These are phyloP conservation scores for Tanozyma kutaoensis DNA, from an alignment of 805 yeast genomes.

Conservation along the genomic window DNA sequence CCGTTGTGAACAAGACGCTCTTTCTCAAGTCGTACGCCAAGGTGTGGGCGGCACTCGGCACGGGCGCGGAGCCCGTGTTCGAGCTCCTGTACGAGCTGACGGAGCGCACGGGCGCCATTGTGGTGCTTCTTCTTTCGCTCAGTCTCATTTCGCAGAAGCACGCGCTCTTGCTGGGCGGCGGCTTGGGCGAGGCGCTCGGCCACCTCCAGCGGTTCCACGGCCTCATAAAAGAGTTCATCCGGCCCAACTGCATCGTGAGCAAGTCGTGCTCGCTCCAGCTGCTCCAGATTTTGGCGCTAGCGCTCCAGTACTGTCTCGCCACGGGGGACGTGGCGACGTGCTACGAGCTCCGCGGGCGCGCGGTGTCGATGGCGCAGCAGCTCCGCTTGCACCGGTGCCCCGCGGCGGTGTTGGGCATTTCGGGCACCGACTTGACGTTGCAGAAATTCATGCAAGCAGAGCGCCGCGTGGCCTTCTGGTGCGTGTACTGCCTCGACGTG, in stretches of 20 bases:
- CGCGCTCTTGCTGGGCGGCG: constrained; percentile 8
- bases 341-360: constrained; percentile 64
- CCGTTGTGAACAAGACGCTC: constrained; percentile 56
- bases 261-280: constrained; percentile 52
- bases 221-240: constrained; percentile 48
- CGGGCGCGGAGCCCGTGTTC: constrained; percentile 6
- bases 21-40: constrained; percentile 48
- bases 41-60: constrained; percentile 34
- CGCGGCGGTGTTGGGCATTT: constrained; percentile 65
- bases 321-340: constrained; percentile 64
- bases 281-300: constrained; percentile 54
- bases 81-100: constrained; percentile 13
- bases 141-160: constrained; percentile 30
- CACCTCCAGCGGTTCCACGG: constrained; percentile 39
- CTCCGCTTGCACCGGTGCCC: constrained; percentile 79
- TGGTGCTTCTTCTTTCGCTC: constrained; percentile 35
- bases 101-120: constrained; percentile 45
- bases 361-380: constrained; percentile 76
- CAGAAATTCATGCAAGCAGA: constrained; percentile 67
- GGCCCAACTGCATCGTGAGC: constrained; percentile 42
- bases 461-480: constrained; percentile 76
- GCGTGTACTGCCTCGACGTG: constrained; percentile 62
- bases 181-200: constrained; percentile 4
- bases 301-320: constrained; percentile 57
- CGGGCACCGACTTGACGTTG: constrained; percentile 23